Percentiles rank a stretch among this genome's conserved stretches.
phyloP scores from a whole-genome alignment of 164 flowering plant genomes.

The Tinospora cordifolia region DNA sequence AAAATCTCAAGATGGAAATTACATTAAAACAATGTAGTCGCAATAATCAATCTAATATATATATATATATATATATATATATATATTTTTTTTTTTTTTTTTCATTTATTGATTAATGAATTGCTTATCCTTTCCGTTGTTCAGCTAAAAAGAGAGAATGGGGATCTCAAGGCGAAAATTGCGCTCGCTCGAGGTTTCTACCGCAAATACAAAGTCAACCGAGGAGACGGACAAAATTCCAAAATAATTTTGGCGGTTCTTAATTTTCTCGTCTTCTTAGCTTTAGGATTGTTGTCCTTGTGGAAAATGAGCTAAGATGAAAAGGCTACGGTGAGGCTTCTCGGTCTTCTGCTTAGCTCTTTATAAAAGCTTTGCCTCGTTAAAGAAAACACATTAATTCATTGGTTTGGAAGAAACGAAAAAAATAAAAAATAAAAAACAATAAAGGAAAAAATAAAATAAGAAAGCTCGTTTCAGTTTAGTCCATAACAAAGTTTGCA shows the following conservation, averaged over 20 bases:
- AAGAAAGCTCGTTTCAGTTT: too few relatives aligned
- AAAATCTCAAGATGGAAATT: constrained; percentile 29
- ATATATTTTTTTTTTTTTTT: too few relatives aligned
- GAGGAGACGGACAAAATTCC: constrained; percentile 1
- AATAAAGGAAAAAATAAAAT: too few relatives aligned
- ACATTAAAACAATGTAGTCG: too few relatives aligned
- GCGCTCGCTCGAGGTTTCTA: constrained; percentile 14
- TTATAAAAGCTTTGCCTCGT: neutral
- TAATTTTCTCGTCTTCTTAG: constrained; percentile 10
- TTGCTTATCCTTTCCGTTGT: constrained; percentile 4
- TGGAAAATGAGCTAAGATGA: neutral
- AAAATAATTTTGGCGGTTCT: constrained; percentile 6
- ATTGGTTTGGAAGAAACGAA: neutral
- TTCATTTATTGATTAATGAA: too few relatives aligned
- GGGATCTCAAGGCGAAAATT: constrained; percentile 30
- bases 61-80: too few relatives aligned
- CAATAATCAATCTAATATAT: too few relatives aligned
- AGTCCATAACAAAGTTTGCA: too few relatives aligned
- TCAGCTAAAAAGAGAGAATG: constrained; percentile 50
- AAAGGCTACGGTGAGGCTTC: neutral
- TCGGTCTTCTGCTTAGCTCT: neutral
- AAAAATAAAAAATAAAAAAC: neutral
- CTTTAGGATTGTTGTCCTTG: neutral
- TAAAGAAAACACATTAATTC: neutral
- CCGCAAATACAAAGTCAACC: neutral